A percentile compares a stretch with the other conserved stretches of the same genome.
Evolutionary conservation across 169 alveolate genomes (phyloP).

Genomic region (Amoebophrya sp.): DNA sequence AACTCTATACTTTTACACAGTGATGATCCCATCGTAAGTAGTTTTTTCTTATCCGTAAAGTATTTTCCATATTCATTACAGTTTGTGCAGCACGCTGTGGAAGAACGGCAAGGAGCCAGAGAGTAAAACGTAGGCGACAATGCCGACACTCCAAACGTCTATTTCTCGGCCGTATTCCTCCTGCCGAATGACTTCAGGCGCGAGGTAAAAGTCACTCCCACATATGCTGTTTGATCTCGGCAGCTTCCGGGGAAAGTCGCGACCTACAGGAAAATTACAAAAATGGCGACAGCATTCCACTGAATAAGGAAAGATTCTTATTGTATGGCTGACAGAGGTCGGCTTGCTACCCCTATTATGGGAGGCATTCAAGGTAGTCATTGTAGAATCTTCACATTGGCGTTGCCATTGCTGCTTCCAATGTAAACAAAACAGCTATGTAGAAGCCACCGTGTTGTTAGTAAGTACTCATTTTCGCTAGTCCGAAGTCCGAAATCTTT

Average conservation of each 20-base stretch:
- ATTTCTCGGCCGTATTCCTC: constrained; percentile 60
- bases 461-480: constrained; percentile 47
- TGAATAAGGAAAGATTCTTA: no score
- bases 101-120: constrained; percentile 58
- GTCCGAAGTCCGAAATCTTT: constrained; percentile 56
- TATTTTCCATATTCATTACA: not conserved
- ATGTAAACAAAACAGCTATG: no score
- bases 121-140: constrained; percentile 53
- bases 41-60: not conserved
- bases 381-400: no score
- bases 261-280: not conserved
- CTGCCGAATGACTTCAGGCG: constrained; percentile 51
- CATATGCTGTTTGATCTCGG: constrained; percentile 46
- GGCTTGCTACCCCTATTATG: no score
- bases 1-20: no score
- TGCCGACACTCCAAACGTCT: constrained; percentile 57
- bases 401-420: no score
- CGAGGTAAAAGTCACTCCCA: constrained; percentile 52
- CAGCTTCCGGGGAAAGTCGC: constrained; percentile 30
- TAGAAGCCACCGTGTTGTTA: no score
- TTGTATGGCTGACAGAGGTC: no score
- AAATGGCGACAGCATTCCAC: not conserved
- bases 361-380: no score
- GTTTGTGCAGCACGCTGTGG: constrained; percentile 49
- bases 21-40: no score